Conservation (phyloP, 2,329 filamentous ascomycete genomes). For the Rutstroemia sp. region DNA sequence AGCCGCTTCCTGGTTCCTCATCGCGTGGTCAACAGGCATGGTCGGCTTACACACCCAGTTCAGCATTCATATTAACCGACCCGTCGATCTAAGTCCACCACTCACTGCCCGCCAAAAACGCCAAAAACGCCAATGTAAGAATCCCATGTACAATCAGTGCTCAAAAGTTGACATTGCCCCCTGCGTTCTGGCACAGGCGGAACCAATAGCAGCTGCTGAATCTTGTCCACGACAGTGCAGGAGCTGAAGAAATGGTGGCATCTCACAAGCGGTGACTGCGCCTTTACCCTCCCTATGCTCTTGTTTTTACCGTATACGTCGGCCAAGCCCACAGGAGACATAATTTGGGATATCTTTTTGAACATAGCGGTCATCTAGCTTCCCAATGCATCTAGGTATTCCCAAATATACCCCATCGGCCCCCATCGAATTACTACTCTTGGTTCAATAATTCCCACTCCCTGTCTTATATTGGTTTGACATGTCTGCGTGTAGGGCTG, state of each 20-base stretch:
- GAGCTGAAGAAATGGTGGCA: conserved; percentile 6
- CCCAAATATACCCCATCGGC: conserved; percentile 1
- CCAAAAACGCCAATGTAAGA: no score
- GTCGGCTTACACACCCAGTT: no score
- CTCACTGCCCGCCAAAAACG: no score
- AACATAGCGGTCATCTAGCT: background rate
- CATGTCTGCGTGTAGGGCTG: background rate
- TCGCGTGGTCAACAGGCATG: no score
- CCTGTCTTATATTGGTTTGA: conserved; percentile 3
- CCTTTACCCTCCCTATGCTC: background rate
- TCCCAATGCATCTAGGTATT: background rate
- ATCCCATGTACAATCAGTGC: no score
- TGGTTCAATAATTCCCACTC: background rate
- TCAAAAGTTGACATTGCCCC: no score
- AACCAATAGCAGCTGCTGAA: background rate
- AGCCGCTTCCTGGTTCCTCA: no score
- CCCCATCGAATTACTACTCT: background rate
- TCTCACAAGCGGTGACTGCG: conserved; percentile 9
- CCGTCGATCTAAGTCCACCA: no score
- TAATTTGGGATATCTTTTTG: background rate
- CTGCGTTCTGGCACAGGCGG: no score
- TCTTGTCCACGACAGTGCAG: no score
- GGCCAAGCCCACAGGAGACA: background rate
- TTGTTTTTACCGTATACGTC: background rate
- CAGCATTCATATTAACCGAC: no score